Base-by-base conservation (phyloP, 2,329 filamentous ascomycete genomes). In the Setomelanomma holmii region DNA sequence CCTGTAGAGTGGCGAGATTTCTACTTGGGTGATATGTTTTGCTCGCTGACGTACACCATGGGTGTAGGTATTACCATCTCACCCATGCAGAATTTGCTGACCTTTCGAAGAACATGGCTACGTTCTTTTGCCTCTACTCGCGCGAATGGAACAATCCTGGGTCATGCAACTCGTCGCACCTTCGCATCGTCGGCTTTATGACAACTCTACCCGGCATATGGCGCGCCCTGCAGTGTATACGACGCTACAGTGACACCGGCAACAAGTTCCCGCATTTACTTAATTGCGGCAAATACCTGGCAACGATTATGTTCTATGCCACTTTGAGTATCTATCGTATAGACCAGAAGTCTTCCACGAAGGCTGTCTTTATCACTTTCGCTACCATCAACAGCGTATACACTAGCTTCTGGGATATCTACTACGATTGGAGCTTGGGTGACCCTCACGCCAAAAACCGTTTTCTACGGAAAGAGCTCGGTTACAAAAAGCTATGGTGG, bases 1-100 rank as follows among this genome's bases (percentile, higher is more conserved):
- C 91, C 91, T 1, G 95, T 99, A 43, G 93, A 98, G 72, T 99
- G 98, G 73, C 86, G 93, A 51, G 95, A 99, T 75, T 98, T 99
- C 77, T 98, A 97, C 75, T 83, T 98, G 0, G 95, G 95, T 45
- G 95, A 99, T 72, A 97, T 98, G 82, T 96, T 96, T 75, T 98
- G 93, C 75, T 98, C 95, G 2, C 81, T 96, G 49, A 96, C 93
- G 5, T 99, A 99, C 74, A 84, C 89, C 14, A 90, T 91, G 75
- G 89, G 90, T 55, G 90, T 93, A 81, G 79, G 89, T 84, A 23
- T 7, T 34, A 10, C 34, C 12, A 24, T 17, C 8, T 16, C 21
- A 19, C 11, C 33, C 40, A 27, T 16, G 5, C 8, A 1, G n/a
- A 6, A 39, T 10, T 34, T n/a, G 38, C 49, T 63, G 21, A 62